These are phyloP conservation scores for Saccharomyces hybrid DNA, from an alignment of 1,139 yeast species.

Conservation along the genomic window DNA sequence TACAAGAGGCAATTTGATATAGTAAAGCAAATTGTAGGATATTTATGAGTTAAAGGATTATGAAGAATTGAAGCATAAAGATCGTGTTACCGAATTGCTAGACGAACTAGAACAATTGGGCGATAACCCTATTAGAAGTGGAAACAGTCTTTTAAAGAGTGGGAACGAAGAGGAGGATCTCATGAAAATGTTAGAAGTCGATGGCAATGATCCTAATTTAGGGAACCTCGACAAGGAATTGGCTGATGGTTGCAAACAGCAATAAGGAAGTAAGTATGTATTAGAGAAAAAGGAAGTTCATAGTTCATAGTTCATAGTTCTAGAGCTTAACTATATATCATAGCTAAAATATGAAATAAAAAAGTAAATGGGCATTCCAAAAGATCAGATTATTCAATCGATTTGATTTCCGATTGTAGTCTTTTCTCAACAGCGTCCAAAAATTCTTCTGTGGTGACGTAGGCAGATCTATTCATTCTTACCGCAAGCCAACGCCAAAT, in stretches of 20 bases:
- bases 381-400: conserved; percentile 15
- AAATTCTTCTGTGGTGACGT: conserved; percentile 71
- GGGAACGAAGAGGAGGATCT: conserved; percentile 29
- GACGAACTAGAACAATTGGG: conserved; percentile 76
- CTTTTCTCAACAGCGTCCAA: conserved; percentile 59
- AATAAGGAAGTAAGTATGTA: conserved; percentile 8
- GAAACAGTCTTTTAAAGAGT: conserved; percentile 36
- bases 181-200: conserved; percentile 22
- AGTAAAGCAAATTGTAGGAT: conserved; percentile 47
- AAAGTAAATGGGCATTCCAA: background rate
- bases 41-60: conserved; percentile 52
- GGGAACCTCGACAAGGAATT: conserved; percentile 33
- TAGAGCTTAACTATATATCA: background rate
- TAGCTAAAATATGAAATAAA: background rate
- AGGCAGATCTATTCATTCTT: conserved; percentile 54
- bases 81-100: conserved; percentile 47
- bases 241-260: conserved; percentile 37
- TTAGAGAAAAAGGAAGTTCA: background rate
- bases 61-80: conserved; percentile 48
- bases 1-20: conserved; percentile 51
- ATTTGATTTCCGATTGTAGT: conserved; percentile 22
- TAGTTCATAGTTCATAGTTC: background rate
- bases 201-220: conserved; percentile 40
- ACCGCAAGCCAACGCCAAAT: conserved; percentile 68
- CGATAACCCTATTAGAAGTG: conserved; percentile 60